phyloP scores from a whole-genome alignment of 192 early-diverging fungal species.

The Backusella mclennaniae region DNA sequence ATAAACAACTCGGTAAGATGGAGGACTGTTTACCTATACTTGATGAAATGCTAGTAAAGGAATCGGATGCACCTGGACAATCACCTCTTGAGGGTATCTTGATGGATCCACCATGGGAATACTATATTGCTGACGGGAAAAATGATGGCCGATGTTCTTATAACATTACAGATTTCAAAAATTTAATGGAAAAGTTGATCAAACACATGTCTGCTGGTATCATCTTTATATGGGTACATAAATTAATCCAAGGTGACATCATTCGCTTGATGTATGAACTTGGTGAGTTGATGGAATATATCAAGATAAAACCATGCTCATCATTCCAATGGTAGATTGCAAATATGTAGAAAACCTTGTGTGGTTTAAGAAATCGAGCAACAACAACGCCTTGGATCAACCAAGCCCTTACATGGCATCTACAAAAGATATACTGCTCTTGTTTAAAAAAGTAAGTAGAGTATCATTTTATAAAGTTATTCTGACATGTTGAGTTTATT shows the following conservation, averaged over 20 bases:
- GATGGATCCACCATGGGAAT: slow-evolving; percentile 61
- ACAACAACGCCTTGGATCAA: slow-evolving; percentile 41
- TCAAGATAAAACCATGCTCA: background rate
- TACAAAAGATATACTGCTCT: slow-evolving; percentile 55
- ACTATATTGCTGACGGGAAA: slow-evolving; percentile 46
- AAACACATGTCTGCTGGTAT: slow-evolving; percentile 48
- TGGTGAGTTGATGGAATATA: slow-evolving; percentile 24
- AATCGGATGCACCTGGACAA: background rate
- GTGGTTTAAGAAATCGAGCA: slow-evolving; percentile 55
- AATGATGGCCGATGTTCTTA: slow-evolving; percentile 43
- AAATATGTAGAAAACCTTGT: slow-evolving; percentile 61
- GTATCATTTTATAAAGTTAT: no score
- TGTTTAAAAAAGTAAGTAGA: slow-evolving; percentile 48
- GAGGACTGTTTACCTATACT: slow-evolving; percentile 18
- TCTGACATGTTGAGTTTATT: background rate
- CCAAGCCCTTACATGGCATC: slow-evolving; percentile 50
- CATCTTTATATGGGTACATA: slow-evolving; percentile 59
- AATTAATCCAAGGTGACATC: slow-evolving; percentile 49
- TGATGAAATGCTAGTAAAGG: background rate
- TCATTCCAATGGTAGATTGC: slow-evolving; percentile 33
- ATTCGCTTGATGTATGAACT: slow-evolving; percentile 52
- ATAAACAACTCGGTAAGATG: slow-evolving; percentile 31
- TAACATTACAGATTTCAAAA: slow-evolving; percentile 37
- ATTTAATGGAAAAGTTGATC: slow-evolving; percentile 43
- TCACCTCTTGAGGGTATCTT: slow-evolving; percentile 50